Base-by-base conservation (phyloP, 2,329 filamentous ascomycete species). In the Aspergillaceae sp. region DNA sequence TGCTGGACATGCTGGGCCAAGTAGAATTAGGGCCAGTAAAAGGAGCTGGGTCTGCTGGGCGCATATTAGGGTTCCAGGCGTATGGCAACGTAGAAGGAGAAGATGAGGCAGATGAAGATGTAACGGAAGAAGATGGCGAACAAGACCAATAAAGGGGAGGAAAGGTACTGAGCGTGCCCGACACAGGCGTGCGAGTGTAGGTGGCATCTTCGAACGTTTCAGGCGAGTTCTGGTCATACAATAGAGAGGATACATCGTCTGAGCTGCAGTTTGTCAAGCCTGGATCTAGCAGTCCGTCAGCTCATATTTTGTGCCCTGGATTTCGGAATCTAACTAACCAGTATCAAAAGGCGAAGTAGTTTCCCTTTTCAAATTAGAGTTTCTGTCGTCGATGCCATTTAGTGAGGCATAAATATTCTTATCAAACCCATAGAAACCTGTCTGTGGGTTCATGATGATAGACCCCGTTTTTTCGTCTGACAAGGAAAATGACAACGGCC, bases 1-100 rank as follows among this genome's bases (percentile, higher is more conserved):
- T 29, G 28, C 19, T 19, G 37, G 10, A 45, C 6, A 6, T 38
- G 19, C 19, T 33, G 26, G 36, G 30, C 46, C 50, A 54, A 19
- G 11, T 37, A 19, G 19, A 19, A 19, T 2, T 19, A 19, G 19
- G 19, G 19, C 19, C 19, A 19, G 19, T 19, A 19, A 19, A 19
- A 2, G 19, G 19, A 19, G 19, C 30, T 29, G 40, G 7, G 11
- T 36, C 45, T 29, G 43, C 38, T 19, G 30, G 30, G 8, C 8
- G 30, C 5, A 9, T 5, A 6, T 3, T 5, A 32, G 30, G 8
- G 30, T 32, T 32, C 30, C 30, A 32, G 30, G 30, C 8, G 9
- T 27, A 38, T 3, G 11, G 19, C 19, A 26, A 8, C 7, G 36
- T 4, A 9, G 36, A 28, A 28, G 11, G 27, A 4, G 11, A 38